These are phyloP conservation scores for Lactarius tabidus DNA, from an alignment of 768 basidiomycete species.

Conservation along the genomic window DNA sequence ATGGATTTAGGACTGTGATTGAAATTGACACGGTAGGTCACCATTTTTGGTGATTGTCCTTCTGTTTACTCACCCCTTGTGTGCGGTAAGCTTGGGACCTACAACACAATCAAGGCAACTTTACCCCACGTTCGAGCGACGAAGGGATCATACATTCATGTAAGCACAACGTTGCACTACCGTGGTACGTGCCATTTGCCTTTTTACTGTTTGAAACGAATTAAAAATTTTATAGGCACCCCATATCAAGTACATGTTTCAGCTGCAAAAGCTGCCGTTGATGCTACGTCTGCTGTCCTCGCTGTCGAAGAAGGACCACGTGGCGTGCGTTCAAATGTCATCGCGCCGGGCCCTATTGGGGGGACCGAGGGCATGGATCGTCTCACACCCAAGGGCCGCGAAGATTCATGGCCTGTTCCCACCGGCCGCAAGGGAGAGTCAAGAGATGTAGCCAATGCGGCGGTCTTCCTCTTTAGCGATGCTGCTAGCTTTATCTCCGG, in stretches of 20 bases:
- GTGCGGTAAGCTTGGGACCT: conserved; percentile 71
- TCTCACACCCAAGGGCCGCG: conserved; percentile 34
- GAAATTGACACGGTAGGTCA: conserved; percentile 83
- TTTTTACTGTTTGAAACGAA: not conserved
- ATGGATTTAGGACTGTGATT: conserved; percentile 88
- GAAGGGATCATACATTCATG: conserved; percentile 82
- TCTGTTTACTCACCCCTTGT: conserved; percentile 1
- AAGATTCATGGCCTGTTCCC: not conserved
- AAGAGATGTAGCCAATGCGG: conserved; percentile 38
- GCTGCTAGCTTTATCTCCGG: conserved; percentile 40
- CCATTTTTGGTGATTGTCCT: not conserved
- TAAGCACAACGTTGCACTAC: conserved; percentile 88
- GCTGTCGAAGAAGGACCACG: conserved; percentile 93
- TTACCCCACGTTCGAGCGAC: conserved; percentile 64
- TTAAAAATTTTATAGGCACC: conserved; percentile 43
- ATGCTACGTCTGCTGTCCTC: conserved; percentile 80
- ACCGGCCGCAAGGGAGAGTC: conserved; percentile 26
- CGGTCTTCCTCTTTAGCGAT: conserved; percentile 40
- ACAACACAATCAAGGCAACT: conserved; percentile 92
- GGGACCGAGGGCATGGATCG: conserved; percentile 73
- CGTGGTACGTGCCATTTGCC: conserved; percentile 43
- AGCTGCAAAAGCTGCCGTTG: conserved; percentile 91
- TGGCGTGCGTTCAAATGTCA: conserved; percentile 88
- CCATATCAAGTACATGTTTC: conserved; percentile 92
- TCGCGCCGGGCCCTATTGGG: conserved; percentile 78